phyloP scores from a whole-genome alignment of 306 rosid genomes.

The Trichosanthes truncata region DNA sequence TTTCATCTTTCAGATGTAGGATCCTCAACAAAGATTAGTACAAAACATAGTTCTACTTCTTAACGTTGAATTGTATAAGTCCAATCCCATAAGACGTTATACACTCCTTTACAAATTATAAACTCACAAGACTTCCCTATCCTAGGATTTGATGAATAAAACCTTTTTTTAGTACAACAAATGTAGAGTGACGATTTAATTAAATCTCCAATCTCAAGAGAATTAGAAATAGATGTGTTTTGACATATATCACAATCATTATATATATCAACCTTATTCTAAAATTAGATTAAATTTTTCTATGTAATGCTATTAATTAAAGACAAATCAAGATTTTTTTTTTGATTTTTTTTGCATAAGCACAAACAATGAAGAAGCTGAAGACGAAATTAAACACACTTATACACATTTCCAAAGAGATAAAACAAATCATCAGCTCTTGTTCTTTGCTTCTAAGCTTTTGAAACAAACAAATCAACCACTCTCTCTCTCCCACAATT shows the following conservation, averaged over 20 bases:
- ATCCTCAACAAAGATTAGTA: too few relatives aligned
- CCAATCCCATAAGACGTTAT: background rate
- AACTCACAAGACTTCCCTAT: background rate
- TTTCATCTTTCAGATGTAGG: too few relatives aligned
- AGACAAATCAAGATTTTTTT: background rate
- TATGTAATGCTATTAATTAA: background rate
- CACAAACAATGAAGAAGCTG: background rate
- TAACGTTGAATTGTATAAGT: too few relatives aligned
- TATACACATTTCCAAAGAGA: conserved; percentile 6
- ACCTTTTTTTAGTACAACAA: too few relatives aligned
- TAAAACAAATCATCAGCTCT: background rate
- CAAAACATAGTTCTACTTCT: background rate
- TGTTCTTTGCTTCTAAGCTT: background rate
- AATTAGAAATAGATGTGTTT: too few relatives aligned
- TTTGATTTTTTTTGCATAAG: too few relatives aligned
- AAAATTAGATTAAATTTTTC: background rate
- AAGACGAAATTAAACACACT: background rate
- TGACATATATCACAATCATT: too few relatives aligned
- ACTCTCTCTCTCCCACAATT: background rate
- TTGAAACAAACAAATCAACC: background rate
- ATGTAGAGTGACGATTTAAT: too few relatives aligned
- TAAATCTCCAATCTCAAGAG: too few relatives aligned
- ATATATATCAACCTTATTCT: too few relatives aligned
- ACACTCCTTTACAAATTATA: background rate
- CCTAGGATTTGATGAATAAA: too few relatives aligned